Percentiles rank a stretch among this genome's conserved stretches.
Conservation (phyloP, 768 basidiomycete genomes). For the Paxillus rubicundulus region DNA sequence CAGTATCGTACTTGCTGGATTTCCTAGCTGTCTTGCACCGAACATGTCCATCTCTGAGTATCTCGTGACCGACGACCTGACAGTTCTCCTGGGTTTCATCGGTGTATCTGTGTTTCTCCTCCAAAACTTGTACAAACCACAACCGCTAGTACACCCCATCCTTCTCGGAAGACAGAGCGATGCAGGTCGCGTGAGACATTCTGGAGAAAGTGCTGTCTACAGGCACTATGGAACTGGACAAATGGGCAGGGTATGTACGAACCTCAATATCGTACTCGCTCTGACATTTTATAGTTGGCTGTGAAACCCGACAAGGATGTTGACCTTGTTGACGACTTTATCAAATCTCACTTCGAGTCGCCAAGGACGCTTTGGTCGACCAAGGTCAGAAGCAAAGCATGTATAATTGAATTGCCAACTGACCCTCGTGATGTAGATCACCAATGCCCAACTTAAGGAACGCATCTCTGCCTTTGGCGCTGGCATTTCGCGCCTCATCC, state of each 20-base stretch:
- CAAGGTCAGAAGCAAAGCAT: constrained; percentile 45
- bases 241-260: constrained; percentile 65
- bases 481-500: constrained; percentile 59
- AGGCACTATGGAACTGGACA: constrained; percentile 87
- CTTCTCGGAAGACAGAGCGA: constrained; percentile 91
- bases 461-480: constrained; percentile 72
- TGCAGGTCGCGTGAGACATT: constrained; percentile 75
- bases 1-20: background rate
- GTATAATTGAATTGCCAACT: background rate
- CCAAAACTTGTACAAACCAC: constrained; percentile 76
- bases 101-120: constrained; percentile 75
- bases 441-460: constrained; percentile 67
- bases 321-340: constrained; percentile 60
- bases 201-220: constrained; percentile 83
- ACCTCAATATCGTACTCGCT: background rate
- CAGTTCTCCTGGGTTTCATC: constrained; percentile 72
- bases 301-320: constrained; percentile 70
- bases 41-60: constrained; percentile 52
- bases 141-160: constrained; percentile 90
- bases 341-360: constrained; percentile 63
- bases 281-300: constrained; percentile 54
- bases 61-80: constrained; percentile 75
- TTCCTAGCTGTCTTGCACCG: background rate
- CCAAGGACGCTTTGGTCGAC: constrained; percentile 78
- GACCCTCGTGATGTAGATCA: constrained; percentile 49